phyloP scores from a whole-genome alignment of 2,329 filamentous ascomycete species.

The Fusarium sarcochroum region DNA sequence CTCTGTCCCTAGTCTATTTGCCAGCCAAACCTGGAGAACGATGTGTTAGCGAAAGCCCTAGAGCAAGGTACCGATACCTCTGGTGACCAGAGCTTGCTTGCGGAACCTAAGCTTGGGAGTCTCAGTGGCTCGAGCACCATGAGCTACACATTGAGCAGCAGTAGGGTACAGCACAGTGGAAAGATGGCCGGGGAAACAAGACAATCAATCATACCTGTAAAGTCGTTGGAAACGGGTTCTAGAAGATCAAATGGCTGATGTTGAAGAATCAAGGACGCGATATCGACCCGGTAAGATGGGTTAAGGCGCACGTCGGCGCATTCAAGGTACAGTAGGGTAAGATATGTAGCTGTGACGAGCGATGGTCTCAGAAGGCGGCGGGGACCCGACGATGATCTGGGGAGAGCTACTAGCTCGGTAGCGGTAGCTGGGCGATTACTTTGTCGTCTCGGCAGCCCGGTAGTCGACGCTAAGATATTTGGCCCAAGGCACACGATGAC shows the following conservation, averaged over 20 bases:
- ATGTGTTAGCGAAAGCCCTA: constrained; percentile 44
- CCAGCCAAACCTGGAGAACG: constrained; percentile 44
- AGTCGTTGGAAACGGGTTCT: not conserved
- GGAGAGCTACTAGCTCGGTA: constrained; percentile 44
- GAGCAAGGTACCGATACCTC: constrained; percentile 45
- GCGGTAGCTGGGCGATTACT: constrained; percentile 35
- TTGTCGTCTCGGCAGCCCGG: constrained; percentile 41
- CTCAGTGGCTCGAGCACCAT: constrained; percentile 32
- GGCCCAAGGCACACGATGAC: constrained; percentile 29
- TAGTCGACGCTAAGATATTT: constrained; percentile 41
- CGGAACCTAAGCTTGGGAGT: constrained; percentile 36
- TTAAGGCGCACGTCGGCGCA: constrained; percentile 17
- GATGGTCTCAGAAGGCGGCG: constrained; percentile 34
- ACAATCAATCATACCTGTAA: constrained; percentile 21
- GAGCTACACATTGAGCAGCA: constrained; percentile 15
- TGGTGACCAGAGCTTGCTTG: constrained; percentile 35
- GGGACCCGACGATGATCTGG: constrained; percentile 41
- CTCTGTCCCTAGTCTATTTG: constrained; percentile 40
- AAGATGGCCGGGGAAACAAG: not conserved
- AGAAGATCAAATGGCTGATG: not conserved
- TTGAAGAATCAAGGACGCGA: constrained; percentile 16
- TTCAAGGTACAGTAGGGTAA: constrained; percentile 25
- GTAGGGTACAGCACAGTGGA: not conserved
- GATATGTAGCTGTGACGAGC: constrained; percentile 18
- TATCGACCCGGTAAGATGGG: constrained; percentile 5